Percentiles rank a stretch among this genome's conserved stretches.
These are phyloP conservation scores for Neocucurbitaria cava DNA, from an alignment of 2,329 filamentous ascomycete genomes.

Conservation along the genomic window DNA sequence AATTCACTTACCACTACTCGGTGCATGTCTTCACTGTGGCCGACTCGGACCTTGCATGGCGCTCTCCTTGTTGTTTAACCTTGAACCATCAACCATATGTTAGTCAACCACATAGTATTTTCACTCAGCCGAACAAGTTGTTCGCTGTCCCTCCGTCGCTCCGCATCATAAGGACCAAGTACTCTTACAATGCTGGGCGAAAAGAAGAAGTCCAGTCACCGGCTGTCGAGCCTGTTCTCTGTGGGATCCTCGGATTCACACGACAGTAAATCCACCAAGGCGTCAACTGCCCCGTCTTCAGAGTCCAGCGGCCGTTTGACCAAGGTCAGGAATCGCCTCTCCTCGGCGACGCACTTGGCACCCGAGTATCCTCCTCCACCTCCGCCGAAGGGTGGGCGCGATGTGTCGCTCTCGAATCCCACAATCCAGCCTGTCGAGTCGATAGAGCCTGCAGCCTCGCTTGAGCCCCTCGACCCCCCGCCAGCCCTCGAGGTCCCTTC, in stretches of 20 bases:
- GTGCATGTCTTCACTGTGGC: conserved; percentile 19
- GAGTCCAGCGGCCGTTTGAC: conserved; percentile 38
- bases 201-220: conserved; percentile 41
- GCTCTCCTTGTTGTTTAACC: conserved; percentile 27
- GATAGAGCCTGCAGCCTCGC: conserved; percentile 26
- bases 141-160: not conserved
- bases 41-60: conserved; percentile 23
- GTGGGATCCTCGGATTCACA: conserved; percentile 27
- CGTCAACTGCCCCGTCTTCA: conserved; percentile 31
- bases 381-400: conserved; percentile 18
- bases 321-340: conserved; percentile 43
- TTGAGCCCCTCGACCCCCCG: conserved; percentile 38
- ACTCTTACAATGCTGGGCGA: conserved; percentile 27
- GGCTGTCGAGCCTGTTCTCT: conserved; percentile 46
- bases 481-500: conserved; percentile 35
- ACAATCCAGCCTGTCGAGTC: conserved; percentile 39
- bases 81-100: conserved; percentile 20
- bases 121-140: conserved; percentile 3
- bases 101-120: conserved; percentile 10
- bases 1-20: conserved; percentile 8
- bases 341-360: conserved; percentile 38
- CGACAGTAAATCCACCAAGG: conserved; percentile 14
- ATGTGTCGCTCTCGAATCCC: conserved; percentile 23
- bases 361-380: conserved; percentile 41
- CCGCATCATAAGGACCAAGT: conserved; percentile 1